These are phyloP conservation scores for Hypoxylon sp. DNA, from an alignment of 2,329 filamentous ascomycete genomes.

Conservation along the genomic window DNA sequence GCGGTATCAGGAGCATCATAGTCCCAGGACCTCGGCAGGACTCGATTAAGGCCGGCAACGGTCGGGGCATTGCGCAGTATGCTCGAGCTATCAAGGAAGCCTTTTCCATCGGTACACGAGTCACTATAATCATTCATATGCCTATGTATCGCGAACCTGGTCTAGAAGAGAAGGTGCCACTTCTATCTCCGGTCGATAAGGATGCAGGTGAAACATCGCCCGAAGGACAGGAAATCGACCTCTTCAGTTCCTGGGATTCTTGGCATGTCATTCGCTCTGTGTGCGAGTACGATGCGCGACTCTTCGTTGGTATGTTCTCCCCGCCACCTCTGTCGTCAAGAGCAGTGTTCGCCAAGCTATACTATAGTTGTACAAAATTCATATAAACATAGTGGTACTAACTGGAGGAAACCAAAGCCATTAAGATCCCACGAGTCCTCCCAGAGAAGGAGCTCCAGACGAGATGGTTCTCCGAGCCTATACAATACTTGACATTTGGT, in stretches of 20 bases:
- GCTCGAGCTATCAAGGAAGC: constrained; percentile 87
- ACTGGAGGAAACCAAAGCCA: constrained; percentile 57
- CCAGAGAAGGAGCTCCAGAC: constrained; percentile 73
- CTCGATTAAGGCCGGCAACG: constrained; percentile 65
- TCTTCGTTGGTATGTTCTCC: constrained; percentile 82
- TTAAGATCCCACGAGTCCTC: constrained; percentile 71
- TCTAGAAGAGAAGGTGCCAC: constrained; percentile 66
- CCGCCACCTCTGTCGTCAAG: constrained; percentile 12
- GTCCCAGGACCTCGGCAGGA: constrained; percentile 82
- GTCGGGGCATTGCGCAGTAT: constrained; percentile 78
- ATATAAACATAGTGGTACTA: constrained; percentile 21
- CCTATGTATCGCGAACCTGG: constrained; percentile 85
- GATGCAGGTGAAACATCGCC: constrained; percentile 51
- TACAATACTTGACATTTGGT: constrained; percentile 72
- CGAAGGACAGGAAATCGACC: constrained; percentile 71
- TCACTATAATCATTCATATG: constrained; percentile 85
- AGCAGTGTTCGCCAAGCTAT: neutral
- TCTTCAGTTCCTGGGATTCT: constrained; percentile 89
- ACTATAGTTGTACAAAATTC: neutral
- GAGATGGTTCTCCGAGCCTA: constrained; percentile 78
- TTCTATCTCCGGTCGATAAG: constrained; percentile 64
- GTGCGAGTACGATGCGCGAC: constrained; percentile 85
- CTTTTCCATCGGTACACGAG: constrained; percentile 78
- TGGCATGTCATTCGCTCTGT: constrained; percentile 90
- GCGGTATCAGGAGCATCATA: constrained; percentile 86